phyloP scores from a whole-genome alignment of 345 rosid genomes.

The Eucalyptus urophylla region DNA sequence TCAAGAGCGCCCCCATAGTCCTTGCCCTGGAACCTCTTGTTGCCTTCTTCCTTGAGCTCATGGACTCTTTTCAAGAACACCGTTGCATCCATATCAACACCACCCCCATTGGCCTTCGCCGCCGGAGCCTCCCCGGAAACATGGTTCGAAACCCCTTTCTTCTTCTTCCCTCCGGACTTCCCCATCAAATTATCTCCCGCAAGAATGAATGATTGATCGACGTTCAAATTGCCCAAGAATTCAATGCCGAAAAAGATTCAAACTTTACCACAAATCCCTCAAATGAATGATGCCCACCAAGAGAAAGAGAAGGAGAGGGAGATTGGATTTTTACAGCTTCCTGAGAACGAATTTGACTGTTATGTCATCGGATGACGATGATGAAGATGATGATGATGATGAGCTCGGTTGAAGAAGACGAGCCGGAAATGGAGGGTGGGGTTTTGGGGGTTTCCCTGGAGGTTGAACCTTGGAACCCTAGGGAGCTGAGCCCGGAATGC shows the following conservation, averaged over 20 bases:
- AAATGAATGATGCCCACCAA: background rate
- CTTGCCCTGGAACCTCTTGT: slow-evolving; percentile 64
- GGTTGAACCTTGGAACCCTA: background rate
- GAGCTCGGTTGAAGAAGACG: background rate
- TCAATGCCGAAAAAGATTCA: background rate
- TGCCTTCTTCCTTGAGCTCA: slow-evolving; percentile 97
- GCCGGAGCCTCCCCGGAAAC: slow-evolving; percentile 20
- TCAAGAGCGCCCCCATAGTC: slow-evolving; percentile 84
- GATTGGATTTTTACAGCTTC: background rate
- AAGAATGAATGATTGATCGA: background rate
- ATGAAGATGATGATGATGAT: background rate
- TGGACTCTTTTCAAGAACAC: slow-evolving; percentile 71
- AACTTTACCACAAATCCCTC: background rate
- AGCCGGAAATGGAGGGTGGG: background rate
- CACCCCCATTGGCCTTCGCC: slow-evolving; percentile 48
- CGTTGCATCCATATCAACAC: slow-evolving; percentile 53
- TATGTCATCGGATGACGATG: background rate
- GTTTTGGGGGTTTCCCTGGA: background rate
- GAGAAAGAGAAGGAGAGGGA: background rate
- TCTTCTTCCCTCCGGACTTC: slow-evolving; percentile 17
- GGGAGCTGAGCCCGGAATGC: background rate
- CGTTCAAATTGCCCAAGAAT: background rate
- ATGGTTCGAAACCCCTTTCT: slow-evolving; percentile 53
- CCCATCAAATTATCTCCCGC: background rate
- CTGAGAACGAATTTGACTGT: background rate